These are phyloP conservation scores for Apophysomyces elegans DNA, from an alignment of 371 early-diverging fungal species.

Conservation along the genomic window DNA sequence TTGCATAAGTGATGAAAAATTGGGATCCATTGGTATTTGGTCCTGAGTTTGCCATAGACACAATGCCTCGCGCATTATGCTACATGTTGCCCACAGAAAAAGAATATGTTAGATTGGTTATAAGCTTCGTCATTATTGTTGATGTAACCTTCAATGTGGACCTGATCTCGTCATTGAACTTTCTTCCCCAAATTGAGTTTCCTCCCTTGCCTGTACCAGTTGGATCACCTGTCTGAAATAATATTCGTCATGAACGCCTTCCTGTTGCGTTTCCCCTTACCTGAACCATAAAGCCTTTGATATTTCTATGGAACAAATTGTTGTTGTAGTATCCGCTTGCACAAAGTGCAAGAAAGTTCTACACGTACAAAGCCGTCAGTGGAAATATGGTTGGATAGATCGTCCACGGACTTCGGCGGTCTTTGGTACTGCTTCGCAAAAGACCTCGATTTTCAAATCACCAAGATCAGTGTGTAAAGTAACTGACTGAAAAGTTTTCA, in stretches of 20 bases:
- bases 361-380: conserved; percentile 5
- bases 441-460: conserved; percentile 87
- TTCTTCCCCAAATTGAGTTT: conserved; percentile 83
- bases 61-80: conserved; percentile 88
- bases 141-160: conserved; percentile 75
- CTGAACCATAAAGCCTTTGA: conserved; percentile 92
- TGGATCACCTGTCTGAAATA: conserved; percentile 83
- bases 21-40: conserved; percentile 91
- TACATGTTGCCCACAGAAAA: conserved; percentile 24
- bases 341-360: conserved; percentile 96
- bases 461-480: conserved; percentile 91
- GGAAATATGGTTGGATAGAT: neutral
- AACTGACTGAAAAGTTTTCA: conserved; percentile 59
- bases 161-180: conserved; percentile 90
- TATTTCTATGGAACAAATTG: conserved; percentile 84
- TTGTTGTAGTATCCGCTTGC: conserved; percentile 93
- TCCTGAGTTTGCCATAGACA: conserved; percentile 96
- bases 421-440: conserved; percentile 82
- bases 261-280: conserved; percentile 29
- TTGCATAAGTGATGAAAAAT: conserved; percentile 90
- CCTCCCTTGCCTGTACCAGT: conserved; percentile 91
- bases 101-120: neutral
- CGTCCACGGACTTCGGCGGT: conserved; percentile 74
- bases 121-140: neutral
- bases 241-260: neutral